Percentiles rank a stretch among this genome's conserved stretches.
phyloP scores from a whole-genome alignment of 2,329 filamentous ascomycete species.

The Fusarium neocosmosporiellum region DNA sequence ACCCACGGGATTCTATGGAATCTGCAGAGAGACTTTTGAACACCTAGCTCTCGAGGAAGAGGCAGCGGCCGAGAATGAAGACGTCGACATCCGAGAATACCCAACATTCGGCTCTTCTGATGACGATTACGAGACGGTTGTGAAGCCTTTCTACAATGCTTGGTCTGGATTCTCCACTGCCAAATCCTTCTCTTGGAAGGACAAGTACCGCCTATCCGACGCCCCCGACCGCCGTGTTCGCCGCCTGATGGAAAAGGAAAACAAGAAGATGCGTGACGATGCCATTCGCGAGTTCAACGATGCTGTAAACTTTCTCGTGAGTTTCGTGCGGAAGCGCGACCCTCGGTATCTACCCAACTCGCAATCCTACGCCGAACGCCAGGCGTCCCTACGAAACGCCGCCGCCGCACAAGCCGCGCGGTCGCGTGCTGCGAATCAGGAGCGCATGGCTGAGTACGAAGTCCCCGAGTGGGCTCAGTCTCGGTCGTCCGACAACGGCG shows the following conservation, averaged over 20 bases:
- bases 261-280: slow-evolving; percentile 84
- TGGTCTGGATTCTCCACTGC: slow-evolving; percentile 87
- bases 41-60: slow-evolving; percentile 84
- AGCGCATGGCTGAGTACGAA: slow-evolving; percentile 73
- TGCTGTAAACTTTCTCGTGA: slow-evolving; percentile 84
- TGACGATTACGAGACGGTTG: slow-evolving; percentile 80
- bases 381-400: slow-evolving; percentile 80
- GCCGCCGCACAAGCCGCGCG: slow-evolving; percentile 86
- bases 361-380: slow-evolving; percentile 83
- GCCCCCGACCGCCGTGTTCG: slow-evolving; percentile 87
- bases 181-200: slow-evolving; percentile 91
- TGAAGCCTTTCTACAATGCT: slow-evolving; percentile 81
- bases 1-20: slow-evolving; percentile 85
- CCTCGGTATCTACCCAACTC: slow-evolving; percentile 83
- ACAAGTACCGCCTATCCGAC: slow-evolving; percentile 84
- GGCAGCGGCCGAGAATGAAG: slow-evolving; percentile 77
- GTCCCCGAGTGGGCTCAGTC: slow-evolving; percentile 81
- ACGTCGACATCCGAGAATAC: slow-evolving; percentile 71
- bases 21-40: slow-evolving; percentile 80
- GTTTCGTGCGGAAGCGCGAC: slow-evolving; percentile 91
- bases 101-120: slow-evolving; percentile 84
- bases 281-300: slow-evolving; percentile 92
- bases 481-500: slow-evolving; percentile 62
- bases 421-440: slow-evolving; percentile 82
- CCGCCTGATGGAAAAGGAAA: slow-evolving; percentile 94